Conservation (phyloP, 73 alveolate species). For the Stentor coeruleus region DNA sequence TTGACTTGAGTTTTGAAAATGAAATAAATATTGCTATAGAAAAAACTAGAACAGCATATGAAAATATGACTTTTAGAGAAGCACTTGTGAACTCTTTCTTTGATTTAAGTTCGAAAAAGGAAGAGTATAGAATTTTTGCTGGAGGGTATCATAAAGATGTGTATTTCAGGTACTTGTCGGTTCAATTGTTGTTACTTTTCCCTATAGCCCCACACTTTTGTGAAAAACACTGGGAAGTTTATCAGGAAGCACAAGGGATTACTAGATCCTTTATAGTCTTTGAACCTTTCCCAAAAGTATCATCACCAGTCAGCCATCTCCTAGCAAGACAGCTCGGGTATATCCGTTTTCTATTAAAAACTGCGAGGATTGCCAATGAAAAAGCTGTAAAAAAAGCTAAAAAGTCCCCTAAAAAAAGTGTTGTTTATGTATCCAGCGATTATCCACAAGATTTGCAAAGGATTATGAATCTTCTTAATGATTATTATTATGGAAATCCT, state of each 20-base stretch:
- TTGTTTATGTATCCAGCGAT: constrained; percentile 53
- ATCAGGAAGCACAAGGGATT: constrained; percentile 51
- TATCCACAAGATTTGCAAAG: constrained; percentile 67
- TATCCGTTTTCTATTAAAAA: constrained; percentile 52
- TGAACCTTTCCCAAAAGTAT: constrained; percentile 68
- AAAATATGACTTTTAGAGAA: constrained; percentile 92
- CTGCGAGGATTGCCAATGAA: constrained; percentile 59
- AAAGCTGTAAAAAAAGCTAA: constrained; percentile 59
- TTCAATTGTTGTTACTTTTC: constrained; percentile 55
- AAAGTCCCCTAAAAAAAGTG: constrained; percentile 35
- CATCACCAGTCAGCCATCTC: constrained; percentile 57
- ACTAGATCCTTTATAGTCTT: constrained; percentile 55
- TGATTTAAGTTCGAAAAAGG: constrained; percentile 82
- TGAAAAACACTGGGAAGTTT: constrained; percentile 86
- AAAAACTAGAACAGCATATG: constrained; percentile 63
- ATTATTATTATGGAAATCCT: background rate
- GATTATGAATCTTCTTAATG: constrained; percentile 38
- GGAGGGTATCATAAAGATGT: constrained; percentile 67
- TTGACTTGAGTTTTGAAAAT: constrained; percentile 83
- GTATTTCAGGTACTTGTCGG: constrained; percentile 55
- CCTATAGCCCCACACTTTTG: constrained; percentile 98
- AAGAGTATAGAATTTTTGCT: constrained; percentile 86
- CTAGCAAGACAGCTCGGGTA: constrained; percentile 51
- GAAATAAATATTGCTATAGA: constrained; percentile 74
- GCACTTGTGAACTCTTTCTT: constrained; percentile 88